A percentile compares a stretch with the other conserved stretches of the same genome.
Evolutionary conservation across 2,329 filamentous ascomycete species (phyloP).

Genomic region (Xylaria multiplex): DNA sequence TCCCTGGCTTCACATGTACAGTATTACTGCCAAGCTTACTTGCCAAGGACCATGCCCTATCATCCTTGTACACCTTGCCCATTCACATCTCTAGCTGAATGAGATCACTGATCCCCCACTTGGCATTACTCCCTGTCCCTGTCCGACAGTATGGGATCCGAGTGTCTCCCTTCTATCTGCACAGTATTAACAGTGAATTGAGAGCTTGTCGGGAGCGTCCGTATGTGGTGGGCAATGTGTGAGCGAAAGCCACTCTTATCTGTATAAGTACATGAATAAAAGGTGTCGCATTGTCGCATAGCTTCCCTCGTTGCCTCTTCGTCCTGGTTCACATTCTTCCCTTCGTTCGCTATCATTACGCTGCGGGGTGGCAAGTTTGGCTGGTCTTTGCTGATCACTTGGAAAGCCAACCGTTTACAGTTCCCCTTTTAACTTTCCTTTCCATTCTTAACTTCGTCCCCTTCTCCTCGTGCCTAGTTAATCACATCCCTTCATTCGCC

Average conservation of each 20-base stretch:
- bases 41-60: background rate
- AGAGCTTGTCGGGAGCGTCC: slow-evolving; percentile 12
- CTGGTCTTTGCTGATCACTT: slow-evolving; percentile 15
- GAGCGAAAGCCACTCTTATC: slow-evolving; percentile 3
- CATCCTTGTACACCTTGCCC: slow-evolving; percentile 8
- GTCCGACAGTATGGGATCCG: slow-evolving; percentile 9
- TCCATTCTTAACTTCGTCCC: background rate
- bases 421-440: background rate
- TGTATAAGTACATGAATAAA: slow-evolving; percentile 33
- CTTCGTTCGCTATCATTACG: slow-evolving; percentile 15
- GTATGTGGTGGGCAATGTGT: slow-evolving; percentile 6
- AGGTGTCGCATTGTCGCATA: slow-evolving; percentile 34
- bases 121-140: slow-evolving; percentile 15
- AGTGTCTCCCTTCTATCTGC: slow-evolving; percentile 6
- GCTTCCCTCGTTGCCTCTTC: slow-evolving; percentile 23
- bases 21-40: slow-evolving; percentile 24
- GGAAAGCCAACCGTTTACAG: slow-evolving; percentile 20
- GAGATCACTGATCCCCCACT: slow-evolving; percentile 31
- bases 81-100: slow-evolving; percentile 14
- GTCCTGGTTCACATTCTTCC: slow-evolving; percentile 18
- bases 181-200: slow-evolving; percentile 23
- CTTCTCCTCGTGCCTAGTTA: background rate
- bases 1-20: slow-evolving; percentile 12
- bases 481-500: slow-evolving; percentile 4
- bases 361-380: slow-evolving; percentile 21